Evolutionary conservation across 2,329 filamentous ascomycete species (phyloP), one percentile per base, ranked within the genome.

Genomic region (Sclerotinia sclerotiorum): DNA sequence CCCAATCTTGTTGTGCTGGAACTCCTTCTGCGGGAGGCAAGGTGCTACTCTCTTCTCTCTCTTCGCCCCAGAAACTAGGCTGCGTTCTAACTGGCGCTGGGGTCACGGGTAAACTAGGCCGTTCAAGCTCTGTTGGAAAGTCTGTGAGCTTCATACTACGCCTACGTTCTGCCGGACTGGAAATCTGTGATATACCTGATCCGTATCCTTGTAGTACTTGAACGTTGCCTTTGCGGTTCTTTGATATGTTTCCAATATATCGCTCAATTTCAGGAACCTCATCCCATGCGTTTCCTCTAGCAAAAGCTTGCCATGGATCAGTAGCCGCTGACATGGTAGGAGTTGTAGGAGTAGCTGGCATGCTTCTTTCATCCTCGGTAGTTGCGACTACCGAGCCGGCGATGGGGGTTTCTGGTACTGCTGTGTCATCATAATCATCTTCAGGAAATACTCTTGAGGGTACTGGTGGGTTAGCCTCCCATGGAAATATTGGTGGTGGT

Each of bases 281-380:
- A 75, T 99, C 95, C 95, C 95, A 99, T 21, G 93, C 94, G 79
- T 98, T 99, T 63, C 84, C 87, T 58, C 88, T 85, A n/a, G 87
- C 83, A 54, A 90, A 97, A 58, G 84, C 84, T 71, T 87, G 85
- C 91, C 92, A 97, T 27, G 88, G 85, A 74, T 89, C 84, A 61
- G 85, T 81, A 49, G 79, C 80, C 68, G 82, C 73, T 56, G 79
- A 79, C 69, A 84, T 80, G 39, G 81, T 82, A 35, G 84, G 82
- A 63, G 84, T 84, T 55, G 78, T 77, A 65, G 85, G 82, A 42
- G 85, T 84, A 67, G 73, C 72, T 64, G 73, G 72, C 56, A 72
- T 61, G 69, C 82, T 82, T 73, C 77, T 81, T 72, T 78, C 77
- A 61, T 78, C 75, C 15, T 79, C 77, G 21, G 80, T 74, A 32